Evolutionary conservation across 2,329 filamentous ascomycete species (phyloP), one percentile per base, ranked within the genome.

Genomic region (Trichoderma guizhouense): DNA sequence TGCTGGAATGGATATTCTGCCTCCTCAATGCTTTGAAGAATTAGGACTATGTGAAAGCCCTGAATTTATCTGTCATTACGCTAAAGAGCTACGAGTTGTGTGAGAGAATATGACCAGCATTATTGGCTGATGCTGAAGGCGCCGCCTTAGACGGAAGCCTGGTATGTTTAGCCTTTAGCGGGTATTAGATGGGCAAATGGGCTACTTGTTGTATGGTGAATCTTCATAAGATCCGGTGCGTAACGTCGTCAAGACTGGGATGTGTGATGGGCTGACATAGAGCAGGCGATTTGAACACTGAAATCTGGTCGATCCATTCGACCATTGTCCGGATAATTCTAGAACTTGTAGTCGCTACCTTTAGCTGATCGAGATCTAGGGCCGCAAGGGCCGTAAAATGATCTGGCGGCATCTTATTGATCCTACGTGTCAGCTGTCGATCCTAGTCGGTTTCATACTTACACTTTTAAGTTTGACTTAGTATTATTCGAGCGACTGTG

Each of bases 11-110:
- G 5, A 14, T 3, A 1, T 53, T 24, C 21, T 2, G 7, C 21
- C 1, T 53, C 5, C 3, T 21, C 3, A 51, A 14, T 21, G 0
- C n/a, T 24, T 21, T 5, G 24, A 14, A 24, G 1, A 0, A 3
- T 7, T 21, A 53, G 7, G 11, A 5, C n/a, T 11, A 5, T 12
- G 9, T 1, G 5, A 51, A 24, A 51, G 11, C 0, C 11, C 1
- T 24, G n/a, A 51, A 7, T 24, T 14, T 3, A 53, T 21, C n/a
- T 7, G 5, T 53, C 11, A 24, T 53, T 24, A 24, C 3, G 47
- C 21, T 6, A 6, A 24, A 51, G 43, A 6, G n/a, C n/a, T n/a
- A n/a, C n/a, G n/a, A 3, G n/a, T 1, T 21, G n/a, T 14, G 9
- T 51, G n/a, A 3, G n/a, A 12, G 21, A 24, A 12, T 7, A 53